These are phyloP conservation scores for Candida piceae DNA, from an alignment of 805 yeast species.

Conservation along the genomic window DNA sequence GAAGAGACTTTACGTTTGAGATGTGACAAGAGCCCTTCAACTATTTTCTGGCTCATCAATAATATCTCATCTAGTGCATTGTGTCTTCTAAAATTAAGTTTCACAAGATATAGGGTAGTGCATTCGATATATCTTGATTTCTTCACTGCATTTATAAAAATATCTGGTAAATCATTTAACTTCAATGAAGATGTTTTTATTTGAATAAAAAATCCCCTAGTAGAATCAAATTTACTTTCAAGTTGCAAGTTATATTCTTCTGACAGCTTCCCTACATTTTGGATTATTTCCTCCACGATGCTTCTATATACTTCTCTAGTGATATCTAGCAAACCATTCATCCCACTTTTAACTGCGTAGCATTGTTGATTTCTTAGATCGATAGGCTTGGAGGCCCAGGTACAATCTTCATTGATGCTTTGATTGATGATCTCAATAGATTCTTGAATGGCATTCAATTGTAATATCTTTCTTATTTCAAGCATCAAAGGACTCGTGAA, in stretches of 20 bases:
- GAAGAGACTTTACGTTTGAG: slow-evolving; percentile 28
- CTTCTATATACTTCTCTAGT: slow-evolving; percentile 38
- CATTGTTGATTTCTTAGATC: slow-evolving; percentile 40
- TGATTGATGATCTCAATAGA: slow-evolving; percentile 26
- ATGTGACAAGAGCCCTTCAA: slow-evolving; percentile 28
- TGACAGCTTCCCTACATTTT: slow-evolving; percentile 22
- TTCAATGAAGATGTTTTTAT: slow-evolving; percentile 14
- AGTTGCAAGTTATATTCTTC: slow-evolving; percentile 22
- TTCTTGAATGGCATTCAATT: slow-evolving; percentile 18
- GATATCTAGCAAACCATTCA: slow-evolving; percentile 41
- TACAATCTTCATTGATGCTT: slow-evolving; percentile 37
- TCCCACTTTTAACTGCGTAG: slow-evolving; percentile 40
- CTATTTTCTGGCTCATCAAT: slow-evolving; percentile 36
- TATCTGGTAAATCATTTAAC: slow-evolving; percentile 23
- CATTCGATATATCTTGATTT: slow-evolving; percentile 33
- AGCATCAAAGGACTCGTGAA: slow-evolving; percentile 9
- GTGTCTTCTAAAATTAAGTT: slow-evolving; percentile 35
- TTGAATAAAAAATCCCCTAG: slow-evolving; percentile 35
- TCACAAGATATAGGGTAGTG: slow-evolving; percentile 35
- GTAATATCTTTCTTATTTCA: slow-evolving; percentile 27
- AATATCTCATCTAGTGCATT: slow-evolving; percentile 38
- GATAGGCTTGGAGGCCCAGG: slow-evolving; percentile 35
- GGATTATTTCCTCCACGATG: slow-evolving; percentile 32
- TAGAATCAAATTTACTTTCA: slow-evolving; percentile 31
- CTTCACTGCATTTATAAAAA: slow-evolving; percentile 29